Percentiles rank a stretch among this genome's conserved stretches.
These are phyloP conservation scores for Thielaviopsis punctulata DNA, from an alignment of 2,329 filamentous ascomycete species.

Conservation along the genomic window DNA sequence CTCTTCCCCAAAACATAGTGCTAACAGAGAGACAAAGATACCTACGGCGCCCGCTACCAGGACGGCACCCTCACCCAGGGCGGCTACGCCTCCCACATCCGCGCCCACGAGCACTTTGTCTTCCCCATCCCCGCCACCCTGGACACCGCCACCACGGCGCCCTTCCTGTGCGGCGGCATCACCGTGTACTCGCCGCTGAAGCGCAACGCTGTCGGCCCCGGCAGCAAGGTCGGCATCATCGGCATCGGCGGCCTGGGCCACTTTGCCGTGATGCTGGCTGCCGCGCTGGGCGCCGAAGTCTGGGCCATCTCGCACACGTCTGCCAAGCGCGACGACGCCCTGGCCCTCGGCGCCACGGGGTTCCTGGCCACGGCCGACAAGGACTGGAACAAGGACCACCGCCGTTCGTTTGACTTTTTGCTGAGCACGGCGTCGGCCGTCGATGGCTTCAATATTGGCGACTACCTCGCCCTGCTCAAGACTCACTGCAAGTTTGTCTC, in stretches of 20 bases:
- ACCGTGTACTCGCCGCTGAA: slow-evolving; percentile 63
- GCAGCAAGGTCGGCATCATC: slow-evolving; percentile 57
- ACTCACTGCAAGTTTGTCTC: slow-evolving; percentile 67
- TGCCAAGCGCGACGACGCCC: slow-evolving; percentile 36
- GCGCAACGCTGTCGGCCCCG: slow-evolving; percentile 52
- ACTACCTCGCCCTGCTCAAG: slow-evolving; percentile 66
- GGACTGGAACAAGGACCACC: slow-evolving; percentile 32
- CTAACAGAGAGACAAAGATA: slow-evolving; percentile 19
- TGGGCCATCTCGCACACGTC: slow-evolving; percentile 39
- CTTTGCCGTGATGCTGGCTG: slow-evolving; percentile 48
- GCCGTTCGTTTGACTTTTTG: slow-evolving; percentile 51
- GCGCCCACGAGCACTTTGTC: slow-evolving; percentile 60
- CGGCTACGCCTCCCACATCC: slow-evolving; percentile 46
- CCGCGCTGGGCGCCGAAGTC: slow-evolving; percentile 39
- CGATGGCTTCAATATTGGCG: slow-evolving; percentile 46
- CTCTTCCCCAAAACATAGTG: too few species aligned
- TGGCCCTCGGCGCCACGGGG: slow-evolving; percentile 36
- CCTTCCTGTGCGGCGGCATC: slow-evolving; percentile 69
- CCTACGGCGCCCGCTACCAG: slow-evolving; percentile 40
- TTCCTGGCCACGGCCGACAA: slow-evolving; percentile 39
- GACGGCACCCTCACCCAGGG: slow-evolving; percentile 46
- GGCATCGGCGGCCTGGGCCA: slow-evolving; percentile 56
- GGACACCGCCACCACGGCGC: slow-evolving; percentile 42
- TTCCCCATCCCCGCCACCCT: slow-evolving; percentile 59
- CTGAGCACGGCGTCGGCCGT: slow-evolving; percentile 54